Base-by-base conservation (phyloP, 495 filamentous ascomycete species). In the Glonium stellatum region DNA sequence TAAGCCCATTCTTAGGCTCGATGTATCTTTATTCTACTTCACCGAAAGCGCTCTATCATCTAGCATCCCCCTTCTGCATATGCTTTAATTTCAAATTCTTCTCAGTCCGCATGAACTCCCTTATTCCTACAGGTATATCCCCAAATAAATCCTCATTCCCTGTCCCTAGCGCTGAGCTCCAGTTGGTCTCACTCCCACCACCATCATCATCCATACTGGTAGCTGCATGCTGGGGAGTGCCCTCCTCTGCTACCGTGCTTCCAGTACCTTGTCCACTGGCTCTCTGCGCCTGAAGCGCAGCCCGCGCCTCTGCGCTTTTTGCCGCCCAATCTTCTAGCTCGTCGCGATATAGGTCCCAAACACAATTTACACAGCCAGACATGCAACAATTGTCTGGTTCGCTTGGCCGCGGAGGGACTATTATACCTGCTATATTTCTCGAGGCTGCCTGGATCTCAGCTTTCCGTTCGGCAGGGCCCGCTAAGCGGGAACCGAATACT, bases 301-400 rank as follows among this genome's bases (percentile, higher is more conserved):
- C 68, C 62, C 80, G 76, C 13, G 87, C 88, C 68, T 83, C 77
- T 47, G 75, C 71, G 13, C 79, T 76, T 57, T 79, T 76, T 3
- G 72, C 76, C 23, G 84, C 88, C 89, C 90, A 96, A 47, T 87
- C 87, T 69, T 97, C 92, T 74, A 96, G 77, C 57, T 96, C 91
- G 61, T 97, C 92, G 4, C 90, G 78, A 73, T 85, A 96, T 46
- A 80, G 77, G 71, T 97, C 92, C 92, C 92, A 98, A 11, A 96
- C 92, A 71, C 93, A 98, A 70, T 97, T 92, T 31, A 96, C 92
- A 71, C 93, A 98, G 27, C 93, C 93, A 66, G 86, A 90, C 93
- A 97, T 98, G 75, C 93, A 98, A 81, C 93, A 98, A 73, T 97
- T 96, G 71, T 97, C 93, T 13, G 93, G 93, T 71, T 98, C 93